Evolutionary conservation across 129 eudicot species (phyloP).

Genomic region (Erigeron canadensis): DNA sequence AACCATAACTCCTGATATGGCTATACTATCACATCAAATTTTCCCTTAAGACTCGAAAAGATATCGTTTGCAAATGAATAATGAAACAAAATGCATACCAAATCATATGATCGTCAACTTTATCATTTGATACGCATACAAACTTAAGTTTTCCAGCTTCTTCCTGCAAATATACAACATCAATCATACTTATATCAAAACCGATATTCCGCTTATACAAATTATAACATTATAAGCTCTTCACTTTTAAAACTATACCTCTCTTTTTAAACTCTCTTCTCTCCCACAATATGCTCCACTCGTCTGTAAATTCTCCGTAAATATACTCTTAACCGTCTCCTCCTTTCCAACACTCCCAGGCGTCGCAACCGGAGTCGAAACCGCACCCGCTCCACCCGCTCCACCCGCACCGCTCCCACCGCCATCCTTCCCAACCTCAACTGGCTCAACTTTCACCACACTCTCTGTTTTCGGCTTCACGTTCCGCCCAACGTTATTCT

Average conservation of each 20-base stretch:
- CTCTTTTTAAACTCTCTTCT: conserved; percentile 88
- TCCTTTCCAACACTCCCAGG: conserved; percentile 67
- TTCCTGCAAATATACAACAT: conserved; percentile 53
- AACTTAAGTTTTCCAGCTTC: conserved; percentile 78
- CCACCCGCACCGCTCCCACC: conserved; percentile 27
- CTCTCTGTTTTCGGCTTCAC: conserved; percentile 63
- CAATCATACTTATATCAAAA: background rate
- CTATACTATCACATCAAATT: too few relatives aligned
- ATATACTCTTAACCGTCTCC: conserved; percentile 64
- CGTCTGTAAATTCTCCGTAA: conserved; percentile 88
- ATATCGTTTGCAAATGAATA: conserved; percentile 4
- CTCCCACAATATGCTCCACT: conserved; percentile 95
- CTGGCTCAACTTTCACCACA: conserved; percentile 58
- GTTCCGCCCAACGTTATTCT: conserved; percentile 53
- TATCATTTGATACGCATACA: conserved; percentile 83
- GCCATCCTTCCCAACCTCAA: conserved; percentile 60
- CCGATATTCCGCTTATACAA: conserved; percentile 1
- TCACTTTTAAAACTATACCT: conserved; percentile 45
- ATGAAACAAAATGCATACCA: conserved; percentile 57
- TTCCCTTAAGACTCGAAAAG: background rate
- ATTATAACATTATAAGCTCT: background rate
- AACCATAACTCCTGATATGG: background rate
- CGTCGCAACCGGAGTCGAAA: conserved; percentile 32
- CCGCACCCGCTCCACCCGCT: conserved; percentile 26
- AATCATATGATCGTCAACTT: conserved; percentile 79